These are phyloP conservation scores for Fusarium staphyleae DNA, from an alignment of 2,329 filamentous ascomycete species.

Conservation along the genomic window DNA sequence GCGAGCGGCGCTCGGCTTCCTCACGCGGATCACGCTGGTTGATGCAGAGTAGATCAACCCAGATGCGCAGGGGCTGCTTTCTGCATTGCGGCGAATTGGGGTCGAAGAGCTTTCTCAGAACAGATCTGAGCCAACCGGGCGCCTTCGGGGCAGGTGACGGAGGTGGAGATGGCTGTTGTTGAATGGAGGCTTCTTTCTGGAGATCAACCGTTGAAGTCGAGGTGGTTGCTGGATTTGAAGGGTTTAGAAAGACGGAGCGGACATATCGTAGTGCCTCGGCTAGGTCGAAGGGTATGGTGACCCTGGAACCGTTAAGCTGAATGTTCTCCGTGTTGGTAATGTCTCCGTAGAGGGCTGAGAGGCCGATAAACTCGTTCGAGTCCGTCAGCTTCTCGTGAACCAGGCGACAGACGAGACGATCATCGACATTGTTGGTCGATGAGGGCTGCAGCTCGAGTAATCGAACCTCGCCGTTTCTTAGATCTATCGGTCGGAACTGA, in stretches of 20 bases:
- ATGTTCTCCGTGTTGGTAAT: slow-evolving; percentile 30
- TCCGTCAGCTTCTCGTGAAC: slow-evolving; percentile 29
- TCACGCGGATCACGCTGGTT: slow-evolving; percentile 27
- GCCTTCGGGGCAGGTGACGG: slow-evolving; percentile 26
- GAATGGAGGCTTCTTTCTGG: slow-evolving; percentile 13
- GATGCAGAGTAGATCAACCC: slow-evolving; percentile 36
- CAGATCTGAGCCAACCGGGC: slow-evolving; percentile 32
- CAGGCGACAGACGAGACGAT: slow-evolving; percentile 31
- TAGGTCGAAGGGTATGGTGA: slow-evolving; percentile 25
- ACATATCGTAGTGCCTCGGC: slow-evolving; percentile 34
- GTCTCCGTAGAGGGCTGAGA: slow-evolving; percentile 35
- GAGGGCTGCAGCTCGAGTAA: slow-evolving; percentile 34
- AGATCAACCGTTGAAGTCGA: slow-evolving; percentile 21
- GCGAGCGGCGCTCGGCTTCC: slow-evolving; percentile 26
- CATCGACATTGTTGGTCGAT: slow-evolving; percentile 28
- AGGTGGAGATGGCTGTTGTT: no score
- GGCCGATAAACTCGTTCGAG: slow-evolving; percentile 33
- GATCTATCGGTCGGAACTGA: slow-evolving; percentile 31
- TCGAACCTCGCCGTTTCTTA: slow-evolving; percentile 22
- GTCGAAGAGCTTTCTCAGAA: slow-evolving; percentile 26
- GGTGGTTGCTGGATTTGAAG: slow-evolving; percentile 5
- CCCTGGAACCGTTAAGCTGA: slow-evolving; percentile 21
- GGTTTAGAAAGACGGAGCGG: slow-evolving; percentile 32
- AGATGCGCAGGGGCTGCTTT: slow-evolving; percentile 30
- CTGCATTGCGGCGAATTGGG: neutral